Base-by-base conservation (phyloP, 495 filamentous ascomycete species). In the Extremus antarcticus region DNA sequence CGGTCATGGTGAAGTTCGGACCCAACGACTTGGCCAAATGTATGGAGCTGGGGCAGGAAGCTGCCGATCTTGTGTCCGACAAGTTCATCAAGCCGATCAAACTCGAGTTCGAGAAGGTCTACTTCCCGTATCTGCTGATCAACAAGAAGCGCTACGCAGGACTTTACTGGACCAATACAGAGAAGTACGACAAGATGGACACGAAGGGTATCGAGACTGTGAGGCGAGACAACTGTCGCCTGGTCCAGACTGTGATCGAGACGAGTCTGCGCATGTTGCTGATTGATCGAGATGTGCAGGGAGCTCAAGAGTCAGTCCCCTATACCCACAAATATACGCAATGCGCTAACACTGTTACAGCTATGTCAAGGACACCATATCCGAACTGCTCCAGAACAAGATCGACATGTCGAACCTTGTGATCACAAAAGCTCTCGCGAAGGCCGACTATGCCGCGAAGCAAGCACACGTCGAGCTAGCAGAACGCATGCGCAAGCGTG, bases 131-230 rank as follows among this genome's bases (percentile, higher is more conserved):
- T 67, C 77, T 99, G 29, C 76, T 99, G 41, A 99, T 99, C 80
- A 99, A 99, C 80, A 99, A 99, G 73, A 99, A 99, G 77, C 86
- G 92, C 52, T 99, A 99, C 61, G 92, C 92, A 13, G 92, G 92
- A 29, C 74, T 99, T 15, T 97, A 90, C 72, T 99, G 91, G 90
- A 97, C 94, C 19, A 89, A 85, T 45, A 79, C 92, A 0, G 79
- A 88, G n/a, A 95, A 94, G 67, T 90, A 82, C 61, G 92, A 99
- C 75, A 99, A 99, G 76, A 97, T 99, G 94, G 92, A 99, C 66
- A 95, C 85, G 61, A 99, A 99, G 69, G 92, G 92, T 75, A 96
- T 99, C 61, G 92, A 99, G 71, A 99, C 92, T 4, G 94, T 99
- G 43, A 81, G 92, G 29, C 76, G 92, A 76, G 92, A 99, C 66